phyloP scores from a whole-genome alignment of 805 yeast species.

The Priceomyces haplophilus region DNA sequence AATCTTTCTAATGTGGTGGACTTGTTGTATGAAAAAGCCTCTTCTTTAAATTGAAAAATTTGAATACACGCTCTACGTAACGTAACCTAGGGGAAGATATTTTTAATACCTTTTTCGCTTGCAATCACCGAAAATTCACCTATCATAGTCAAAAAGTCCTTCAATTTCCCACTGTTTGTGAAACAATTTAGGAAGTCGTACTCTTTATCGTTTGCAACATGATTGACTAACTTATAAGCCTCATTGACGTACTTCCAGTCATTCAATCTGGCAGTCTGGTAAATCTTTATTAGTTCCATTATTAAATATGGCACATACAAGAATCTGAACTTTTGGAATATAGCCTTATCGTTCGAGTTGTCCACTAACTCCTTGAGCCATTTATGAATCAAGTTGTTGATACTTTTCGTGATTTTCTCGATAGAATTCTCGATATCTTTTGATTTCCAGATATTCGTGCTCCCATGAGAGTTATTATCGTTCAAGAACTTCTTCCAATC shows the following conservation, averaged over 20 bases:
- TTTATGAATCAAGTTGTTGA: constrained; percentile 25
- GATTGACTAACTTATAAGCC: constrained; percentile 57
- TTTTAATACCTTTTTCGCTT: constrained; percentile 41
- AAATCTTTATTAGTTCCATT: constrained; percentile 60
- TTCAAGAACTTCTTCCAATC: constrained; percentile 47
- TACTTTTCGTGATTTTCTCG: constrained; percentile 28
- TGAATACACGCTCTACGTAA: constrained; percentile 12
- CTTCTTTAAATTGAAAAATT: constrained; percentile 58
- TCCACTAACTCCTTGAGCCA: constrained; percentile 37
- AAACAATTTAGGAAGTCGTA: constrained; percentile 61
- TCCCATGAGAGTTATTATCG: constrained; percentile 16
- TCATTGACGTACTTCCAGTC: constrained; percentile 46
- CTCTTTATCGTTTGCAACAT: constrained; percentile 65
- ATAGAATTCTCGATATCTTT: constrained; percentile 35
- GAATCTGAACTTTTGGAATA: constrained; percentile 55
- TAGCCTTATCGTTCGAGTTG: constrained; percentile 29
- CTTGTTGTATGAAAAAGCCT: constrained; percentile 88
- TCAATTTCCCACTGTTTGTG: constrained; percentile 50
- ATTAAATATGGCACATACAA: constrained; percentile 72
- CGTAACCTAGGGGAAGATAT: constrained; percentile 30
- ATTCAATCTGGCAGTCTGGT: constrained; percentile 33
- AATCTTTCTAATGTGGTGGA: constrained; percentile 88
- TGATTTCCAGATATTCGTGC: constrained; percentile 19
- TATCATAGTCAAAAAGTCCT: constrained; percentile 50
- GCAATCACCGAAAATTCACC: constrained; percentile 59